Conservation (phyloP, 169 alveolate species). For the Eimeria necatrix region DNA sequence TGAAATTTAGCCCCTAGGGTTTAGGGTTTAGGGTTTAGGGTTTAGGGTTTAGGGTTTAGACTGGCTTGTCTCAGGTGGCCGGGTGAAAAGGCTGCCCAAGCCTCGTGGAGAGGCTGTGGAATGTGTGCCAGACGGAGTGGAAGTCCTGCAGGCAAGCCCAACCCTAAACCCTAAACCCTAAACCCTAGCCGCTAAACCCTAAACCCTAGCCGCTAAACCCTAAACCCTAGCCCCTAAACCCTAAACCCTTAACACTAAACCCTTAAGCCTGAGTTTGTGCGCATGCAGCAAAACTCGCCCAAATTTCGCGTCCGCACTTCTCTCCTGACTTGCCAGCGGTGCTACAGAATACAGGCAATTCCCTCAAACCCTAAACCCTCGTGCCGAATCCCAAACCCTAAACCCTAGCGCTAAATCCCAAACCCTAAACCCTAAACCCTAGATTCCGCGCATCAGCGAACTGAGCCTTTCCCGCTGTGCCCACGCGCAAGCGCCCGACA, state of each 20-base stretch:
- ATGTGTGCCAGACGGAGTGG: conserved; percentile 77
- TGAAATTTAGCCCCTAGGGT: too few relatives aligned
- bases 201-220: conserved; percentile 26
- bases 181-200: too few relatives aligned
- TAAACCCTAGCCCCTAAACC: neutral
- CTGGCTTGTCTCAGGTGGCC: conserved; percentile 55
- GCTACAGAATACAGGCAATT: conserved; percentile 77
- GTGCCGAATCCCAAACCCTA: too few relatives aligned
- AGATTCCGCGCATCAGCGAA: too few relatives aligned
- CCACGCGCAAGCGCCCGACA: neutral
- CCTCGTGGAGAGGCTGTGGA: conserved; percentile 67
- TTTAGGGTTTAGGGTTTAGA: neutral
- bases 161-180: too few relatives aligned
- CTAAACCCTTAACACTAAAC: too few relatives aligned
- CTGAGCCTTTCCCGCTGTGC: too few relatives aligned
- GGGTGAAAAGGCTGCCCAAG: conserved; percentile 47
- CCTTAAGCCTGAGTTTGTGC: neutral
- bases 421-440: too few relatives aligned
- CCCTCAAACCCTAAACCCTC: too few relatives aligned
- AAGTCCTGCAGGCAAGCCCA: conserved; percentile 57
- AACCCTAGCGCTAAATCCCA: too few relatives aligned
- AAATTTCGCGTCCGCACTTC: conserved; percentile 67
- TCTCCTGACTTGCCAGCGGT: conserved; percentile 78
- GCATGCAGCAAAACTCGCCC: conserved; percentile 62
- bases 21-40: neutral